Base-by-base conservation (phyloP, 371 early-diverging fungal genomes). In the Mortierella sp. region DNA sequence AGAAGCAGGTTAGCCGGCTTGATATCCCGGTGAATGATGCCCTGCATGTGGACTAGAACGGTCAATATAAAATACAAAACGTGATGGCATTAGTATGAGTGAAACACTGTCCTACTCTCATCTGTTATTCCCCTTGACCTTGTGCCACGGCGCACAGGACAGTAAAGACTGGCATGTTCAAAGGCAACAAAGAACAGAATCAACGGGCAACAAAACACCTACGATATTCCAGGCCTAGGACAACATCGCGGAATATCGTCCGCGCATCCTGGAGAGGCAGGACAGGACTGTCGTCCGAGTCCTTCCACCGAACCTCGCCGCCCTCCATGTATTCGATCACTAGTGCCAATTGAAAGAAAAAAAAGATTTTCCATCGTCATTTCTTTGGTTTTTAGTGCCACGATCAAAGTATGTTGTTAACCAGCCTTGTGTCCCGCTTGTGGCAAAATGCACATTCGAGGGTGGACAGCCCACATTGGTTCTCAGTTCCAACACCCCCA, bases 11-110 rank as follows among this genome's bases (percentile, higher is more conserved):
- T 98, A 64, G 97, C 97, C 0, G 99, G 99, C 86, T 98, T 98
- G 79, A 98, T 95, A 75, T 98, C 99, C 29, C 99, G 92, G 76
- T 98, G 98, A 58, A 98, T 93, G 55, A 98, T 95, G 24, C 98
- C 97, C 70, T 94, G 96, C 71, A 93, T 93, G 85, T 97, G n/a
- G n/a, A n/a, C n/a, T n/a, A n/a, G n/a, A n/a, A n/a, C n/a, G n/a
- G n/a, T n/a, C n/a, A n/a, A n/a, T n/a, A n/a, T n/a, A n/a, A n/a
- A 48, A 37, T 16, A 22, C 16, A 66, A 66, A n/a, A 55, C 44
- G 40, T 55, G 48, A 43, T 22, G 66, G n/a, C 1, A 4, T 6
- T 1, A n/a, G 8, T 0, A 53, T 26, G 14, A 53, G 53, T 24
- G 52, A 26, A 7, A 52, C 8, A 11, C 26, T 53, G 24, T 53